Percentiles rank a stretch among this genome's conserved stretches.
These are phyloP conservation scores for Tylopilus felleus DNA, from an alignment of 768 basidiomycete genomes.

Conservation along the genomic window DNA sequence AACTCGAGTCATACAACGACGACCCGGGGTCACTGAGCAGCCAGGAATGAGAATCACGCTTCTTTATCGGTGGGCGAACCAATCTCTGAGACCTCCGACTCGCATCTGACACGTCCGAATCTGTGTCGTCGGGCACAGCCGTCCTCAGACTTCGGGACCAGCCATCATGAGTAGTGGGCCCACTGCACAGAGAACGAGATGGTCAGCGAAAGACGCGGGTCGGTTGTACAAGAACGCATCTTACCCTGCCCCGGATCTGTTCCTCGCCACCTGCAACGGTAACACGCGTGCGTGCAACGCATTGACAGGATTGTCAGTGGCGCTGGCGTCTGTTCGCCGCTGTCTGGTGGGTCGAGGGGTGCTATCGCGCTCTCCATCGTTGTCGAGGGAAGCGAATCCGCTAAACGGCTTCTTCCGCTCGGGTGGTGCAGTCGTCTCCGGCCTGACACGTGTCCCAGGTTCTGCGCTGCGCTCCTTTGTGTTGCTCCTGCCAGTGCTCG, in stretches of 20 bases:
- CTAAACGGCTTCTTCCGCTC: conserved; percentile 1
- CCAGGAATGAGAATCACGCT: conserved; percentile 4
- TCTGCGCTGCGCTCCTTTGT: not conserved
- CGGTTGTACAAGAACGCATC: not conserved
- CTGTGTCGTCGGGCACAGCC: conserved; percentile 1
- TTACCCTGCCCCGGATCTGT: conserved; percentile 13
- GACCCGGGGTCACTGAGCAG: conserved; percentile 5
- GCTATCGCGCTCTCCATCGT: conserved; percentile 14
- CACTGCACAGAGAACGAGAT: not conserved
- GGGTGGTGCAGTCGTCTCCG: not conserved
- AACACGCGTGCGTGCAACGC: not conserved
- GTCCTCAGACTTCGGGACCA: conserved; percentile 14
- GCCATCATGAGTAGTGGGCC: not conserved
- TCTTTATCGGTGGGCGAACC: not conserved
- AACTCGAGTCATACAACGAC: conserved; percentile 5
- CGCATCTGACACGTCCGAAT: conserved; percentile 22
- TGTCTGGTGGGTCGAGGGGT: conserved; percentile 25
- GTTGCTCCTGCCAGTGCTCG: not conserved
- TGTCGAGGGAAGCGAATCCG: not conserved
- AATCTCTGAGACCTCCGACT: conserved; percentile 11
- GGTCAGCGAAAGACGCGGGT: not conserved
- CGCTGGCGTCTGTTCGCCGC: not conserved
- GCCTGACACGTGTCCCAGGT: not conserved
- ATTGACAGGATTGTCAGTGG: not conserved
- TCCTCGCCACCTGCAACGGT: conserved; percentile 22